A percentile compares a stretch with the other conserved stretches of the same genome.
Evolutionary conservation across 257 asterid species (phyloP).

Genomic region (Avicennia marina): DNA sequence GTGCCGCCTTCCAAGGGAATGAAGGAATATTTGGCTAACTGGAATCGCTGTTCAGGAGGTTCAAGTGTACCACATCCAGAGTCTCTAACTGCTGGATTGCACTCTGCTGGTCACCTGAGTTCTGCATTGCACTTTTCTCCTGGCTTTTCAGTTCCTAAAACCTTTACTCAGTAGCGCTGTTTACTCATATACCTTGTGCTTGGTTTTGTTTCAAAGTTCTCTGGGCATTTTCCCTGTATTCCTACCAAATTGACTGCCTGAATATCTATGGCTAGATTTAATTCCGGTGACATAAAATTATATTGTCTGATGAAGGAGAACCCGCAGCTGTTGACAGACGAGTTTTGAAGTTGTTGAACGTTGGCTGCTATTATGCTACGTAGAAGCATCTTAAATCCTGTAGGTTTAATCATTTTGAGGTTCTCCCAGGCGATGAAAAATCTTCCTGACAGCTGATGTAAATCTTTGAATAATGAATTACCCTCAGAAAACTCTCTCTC

Average conservation of each 20-base stretch:
- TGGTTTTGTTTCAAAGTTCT: not conserved
- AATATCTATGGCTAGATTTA: constrained; percentile 3
- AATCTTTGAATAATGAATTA: constrained; percentile 25
- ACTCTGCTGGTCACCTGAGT: constrained; percentile 26
- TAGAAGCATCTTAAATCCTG: constrained; percentile 2
- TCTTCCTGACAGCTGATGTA: constrained; percentile 18
- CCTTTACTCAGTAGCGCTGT: constrained; percentile 10
- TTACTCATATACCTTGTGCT: not conserved
- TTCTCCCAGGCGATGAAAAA: constrained; percentile 13
- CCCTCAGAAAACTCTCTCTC: constrained; percentile 11
- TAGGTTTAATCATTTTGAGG: constrained; percentile 3
- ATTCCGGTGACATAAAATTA: constrained; percentile 8
- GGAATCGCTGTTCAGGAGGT: constrained; percentile 24
- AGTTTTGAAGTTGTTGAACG: constrained; percentile 8
- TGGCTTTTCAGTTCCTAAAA: constrained; percentile 27
- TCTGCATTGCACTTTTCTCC: constrained; percentile 21
- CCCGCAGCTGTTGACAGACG: constrained; percentile 13
- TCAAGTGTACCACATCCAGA: constrained; percentile 4
- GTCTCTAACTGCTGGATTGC: constrained; percentile 17
- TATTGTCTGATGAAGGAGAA: constrained; percentile 18
- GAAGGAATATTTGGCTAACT: constrained; percentile 19
- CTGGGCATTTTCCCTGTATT: not conserved
- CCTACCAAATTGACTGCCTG: not conserved
- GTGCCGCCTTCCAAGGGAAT: constrained; percentile 19
- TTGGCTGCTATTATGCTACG: not conserved